Evolutionary conservation across 495 filamentous ascomycete species (phyloP), one percentile per base, ranked within the genome.

Genomic region (Penicillium fimorum): DNA sequence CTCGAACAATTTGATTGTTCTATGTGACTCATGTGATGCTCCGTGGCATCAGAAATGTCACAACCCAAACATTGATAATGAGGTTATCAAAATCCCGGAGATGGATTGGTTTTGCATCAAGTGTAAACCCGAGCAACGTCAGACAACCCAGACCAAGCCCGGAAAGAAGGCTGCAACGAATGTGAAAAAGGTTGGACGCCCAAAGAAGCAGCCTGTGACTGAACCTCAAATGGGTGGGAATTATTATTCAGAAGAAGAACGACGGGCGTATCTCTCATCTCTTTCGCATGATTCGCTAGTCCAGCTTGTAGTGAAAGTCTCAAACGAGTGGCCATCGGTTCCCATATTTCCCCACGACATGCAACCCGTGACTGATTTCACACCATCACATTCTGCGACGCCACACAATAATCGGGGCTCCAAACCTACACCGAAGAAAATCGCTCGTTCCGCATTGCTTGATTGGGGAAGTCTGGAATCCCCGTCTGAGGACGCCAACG

Each of bases 1-100:
- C 0, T 67, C 77, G 17, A 84, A 68, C 55, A 98, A 98, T 70
- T 81, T 85, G 74, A 96, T 98, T 53, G 94, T 97, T 8, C 94
- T 96, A 68, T 98, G 94, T 73, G 92, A 96, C 70, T 87, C 84
- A 12, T 98, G 94, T 76, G 92, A 94, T 66, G 79, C 78, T 11
- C 82, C 87, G 15, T 98, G 92, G 84, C 94, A 98, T 69, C 92
- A 96, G 70, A 81, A 82, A 58, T 97, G 94, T 64, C 92, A 97
- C 69, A 84, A 94, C 60, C 92, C 94, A 1, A 81, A 80, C 5
- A 92, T 98, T 59, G 76, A 79, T 8, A 81, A 86, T 56, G 82
- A 89, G 11, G 83, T 89, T 8, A 82, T 96, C 4, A 66, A 75
- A 13, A 76, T 85, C 30, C 76, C 87, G 56, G 84, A 86, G 48